Evolutionary conservation across 768 basidiomycete genomes (phyloP), one percentile per base, ranked within the genome.

Genomic region (Podaxis pistillaris): DNA sequence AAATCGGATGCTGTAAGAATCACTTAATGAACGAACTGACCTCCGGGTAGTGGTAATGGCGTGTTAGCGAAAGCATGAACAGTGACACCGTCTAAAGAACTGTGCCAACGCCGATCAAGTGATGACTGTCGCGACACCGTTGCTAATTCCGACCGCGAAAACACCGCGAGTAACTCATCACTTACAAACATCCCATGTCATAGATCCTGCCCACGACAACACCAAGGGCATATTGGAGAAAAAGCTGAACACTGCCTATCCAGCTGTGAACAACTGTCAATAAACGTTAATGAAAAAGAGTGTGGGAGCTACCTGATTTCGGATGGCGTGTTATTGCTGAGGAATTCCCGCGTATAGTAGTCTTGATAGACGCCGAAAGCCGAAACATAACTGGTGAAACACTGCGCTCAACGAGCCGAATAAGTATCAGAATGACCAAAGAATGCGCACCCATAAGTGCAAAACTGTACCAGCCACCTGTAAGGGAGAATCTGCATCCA

Each of bases 281-380:
- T 11, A 33, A 66, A 44, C 8, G 46, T 64, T 17, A 61, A 63
- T 13, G 15, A 49, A 47, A 37, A 58, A 22, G 36, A 22, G 38
- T 46, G 22, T 47, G 33, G 36, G 11, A 46, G 61, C 68, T 62
- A 79, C 76, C 78, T 79, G 47, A 82, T 79, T 38, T 79, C 76
- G n/a, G 79, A 81, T n/a, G 81, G 76, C 6, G 75, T 74, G 30
- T 69, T 73, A 47, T 74, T 70, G 13, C 65, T 68, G 59, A 83
- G 65, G 61, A 78, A 79, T 6, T 72, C 68, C 40, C 77, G 72
- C 1, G 78, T 78, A 52, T 83, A 79, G 26, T 80, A 78, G 56
- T 83, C 83, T 71, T 82, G 78, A 63, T 79, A 80, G n/a, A 79
- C 75, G 2, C 81, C 81, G 65, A 79, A 80, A 3, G 79, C 75